Evolutionary conservation across 2,329 filamentous ascomycete species (phyloP).

Genomic region (Sporothrix schenckii): DNA sequence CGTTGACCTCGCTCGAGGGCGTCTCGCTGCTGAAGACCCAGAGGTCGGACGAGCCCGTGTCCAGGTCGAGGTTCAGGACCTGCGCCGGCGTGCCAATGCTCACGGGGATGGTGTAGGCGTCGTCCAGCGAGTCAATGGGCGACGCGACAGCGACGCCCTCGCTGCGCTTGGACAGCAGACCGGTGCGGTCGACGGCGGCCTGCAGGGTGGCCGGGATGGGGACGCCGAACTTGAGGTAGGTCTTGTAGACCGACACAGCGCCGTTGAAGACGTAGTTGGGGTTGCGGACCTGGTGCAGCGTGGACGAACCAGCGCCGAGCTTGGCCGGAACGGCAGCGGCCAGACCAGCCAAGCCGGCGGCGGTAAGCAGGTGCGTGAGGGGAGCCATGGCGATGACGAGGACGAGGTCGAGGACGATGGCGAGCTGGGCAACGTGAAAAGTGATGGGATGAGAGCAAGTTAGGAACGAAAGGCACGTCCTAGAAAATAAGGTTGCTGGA

Average conservation of each 20-base stretch:
- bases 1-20: slow-evolving; percentile 35
- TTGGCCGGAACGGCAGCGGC: slow-evolving; percentile 40
- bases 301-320: slow-evolving; percentile 44
- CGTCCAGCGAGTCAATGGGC: slow-evolving; percentile 52
- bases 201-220: slow-evolving; percentile 44
- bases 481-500: slow-evolving; percentile 6
- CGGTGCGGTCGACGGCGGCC: slow-evolving; percentile 40
- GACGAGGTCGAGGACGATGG: too few species aligned
- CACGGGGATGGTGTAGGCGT: slow-evolving; percentile 45
- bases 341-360: slow-evolving; percentile 39
- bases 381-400: slow-evolving; percentile 26
- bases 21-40: slow-evolving; percentile 45
- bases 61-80: slow-evolving; percentile 41
- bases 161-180: slow-evolving; percentile 35
- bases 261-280: slow-evolving; percentile 45
- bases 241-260: slow-evolving; percentile 44
- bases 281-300: slow-evolving; percentile 46
- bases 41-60: slow-evolving; percentile 44
- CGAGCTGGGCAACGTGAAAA: neutral
- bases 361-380: slow-evolving; percentile 37
- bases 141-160: slow-evolving; percentile 44
- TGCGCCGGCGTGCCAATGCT: slow-evolving; percentile 47
- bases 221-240: slow-evolving; percentile 47
- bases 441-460: neutral
- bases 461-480: neutral